Base-by-base conservation (phyloP, 2,329 filamentous ascomycete genomes). In the Fusarium pilosicola region DNA sequence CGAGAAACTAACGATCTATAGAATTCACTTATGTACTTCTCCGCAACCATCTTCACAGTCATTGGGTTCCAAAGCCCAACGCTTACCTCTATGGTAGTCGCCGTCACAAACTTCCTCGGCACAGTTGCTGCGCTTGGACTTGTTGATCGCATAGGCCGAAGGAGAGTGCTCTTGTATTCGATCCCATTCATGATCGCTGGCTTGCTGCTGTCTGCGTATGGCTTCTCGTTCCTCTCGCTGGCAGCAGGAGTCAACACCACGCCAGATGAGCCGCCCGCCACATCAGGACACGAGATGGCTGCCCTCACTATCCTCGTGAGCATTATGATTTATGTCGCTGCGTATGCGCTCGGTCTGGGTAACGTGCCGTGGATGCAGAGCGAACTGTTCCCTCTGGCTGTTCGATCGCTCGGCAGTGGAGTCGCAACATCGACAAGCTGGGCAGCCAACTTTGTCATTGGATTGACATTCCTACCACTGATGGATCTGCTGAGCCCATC, bases 321-420 rank as follows among this genome's bases (percentile, higher is more conserved):
- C 73, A 92, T 98, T 80, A 92, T 95, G 81, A 76, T 94, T 13
- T 98, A 97, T 81, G 95, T 97, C 5, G 92, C 94, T 14, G 88
- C 92, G 2, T 98, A 97, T 80, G 96, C 96, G 3, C 86, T 95
- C 4, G 96, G 96, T 6, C 87, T 98, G 5, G 96, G 96, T 14
- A 97, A 95, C 77, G 94, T 98, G 6, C 95, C 96, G 1, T 98
- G 96, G 96, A 96, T 97, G 87, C 95, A 97, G 84, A 94, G 92
- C 76, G 96, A 98, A 84, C 88, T 97, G 38, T 98, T 98, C 79
- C 93, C 95, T 2, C 86, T 95, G 54, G 87, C 88, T 36, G 93
- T 95, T 51, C 90, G 93, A 55, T 91, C 91, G 9, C 82, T 94
- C 4, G 94, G 93, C 34, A 93, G 91, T 65, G 91, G 91, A 1